Percentiles rank a stretch among this genome's conserved stretches.
Evolutionary conservation across 2,329 filamentous ascomycete genomes (phyloP).

Genomic region (Chaetomium globosum): DNA sequence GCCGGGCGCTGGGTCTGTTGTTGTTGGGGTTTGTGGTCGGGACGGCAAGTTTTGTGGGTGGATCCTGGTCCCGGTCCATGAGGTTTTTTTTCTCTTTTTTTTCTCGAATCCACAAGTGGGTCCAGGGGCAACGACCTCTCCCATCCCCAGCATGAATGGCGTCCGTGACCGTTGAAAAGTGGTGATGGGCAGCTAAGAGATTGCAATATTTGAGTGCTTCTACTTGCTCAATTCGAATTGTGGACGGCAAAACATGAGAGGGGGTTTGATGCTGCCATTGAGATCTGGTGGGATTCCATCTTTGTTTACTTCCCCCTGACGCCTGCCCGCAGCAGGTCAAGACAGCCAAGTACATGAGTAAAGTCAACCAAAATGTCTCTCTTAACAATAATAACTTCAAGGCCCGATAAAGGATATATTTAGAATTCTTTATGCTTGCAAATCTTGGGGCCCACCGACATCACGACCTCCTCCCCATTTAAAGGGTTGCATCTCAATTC

Average conservation of each 20-base stretch:
- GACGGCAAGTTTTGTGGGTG: neutral
- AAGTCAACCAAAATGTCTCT: too few relatives aligned
- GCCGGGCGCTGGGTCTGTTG: slow-evolving; percentile 47
- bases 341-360: too few relatives aligned
- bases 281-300: neutral
- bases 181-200: neutral
- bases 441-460: too few relatives aligned
- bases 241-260: too few relatives aligned
- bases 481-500: too few relatives aligned
- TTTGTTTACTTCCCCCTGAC: neutral
- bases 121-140: neutral
- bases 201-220: neutral
- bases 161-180: neutral
- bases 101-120: neutral
- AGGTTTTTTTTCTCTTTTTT: neutral
- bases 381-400: too few relatives aligned
- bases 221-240: too few relatives aligned
- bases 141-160: neutral
- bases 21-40: slow-evolving; percentile 9
- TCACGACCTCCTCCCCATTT: too few relatives aligned
- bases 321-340: too few relatives aligned
- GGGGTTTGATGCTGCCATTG: neutral
- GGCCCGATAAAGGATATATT: too few relatives aligned
- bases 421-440: too few relatives aligned
- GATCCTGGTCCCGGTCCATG: neutral